These are phyloP conservation scores for Nidularia sp. DNA, from an alignment of 768 basidiomycete genomes.

Conservation along the genomic window DNA sequence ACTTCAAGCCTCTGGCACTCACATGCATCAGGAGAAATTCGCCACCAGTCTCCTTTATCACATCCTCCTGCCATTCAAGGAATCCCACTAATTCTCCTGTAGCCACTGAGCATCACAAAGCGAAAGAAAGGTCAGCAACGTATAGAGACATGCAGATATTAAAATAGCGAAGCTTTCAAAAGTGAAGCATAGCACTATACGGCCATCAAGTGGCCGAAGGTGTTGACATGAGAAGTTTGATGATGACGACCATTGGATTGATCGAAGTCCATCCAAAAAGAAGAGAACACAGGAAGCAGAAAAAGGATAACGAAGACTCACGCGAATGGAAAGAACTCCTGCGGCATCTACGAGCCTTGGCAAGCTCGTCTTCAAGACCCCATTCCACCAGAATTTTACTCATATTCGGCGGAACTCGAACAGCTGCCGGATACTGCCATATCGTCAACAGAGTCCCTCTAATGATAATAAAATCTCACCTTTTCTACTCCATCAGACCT, in stretches of 20 bases:
- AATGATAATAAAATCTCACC: conserved; percentile 13
- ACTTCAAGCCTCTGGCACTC: conserved; percentile 11
- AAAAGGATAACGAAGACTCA: conserved; percentile 14
- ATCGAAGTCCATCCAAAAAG: background rate
- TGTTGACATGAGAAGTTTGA: background rate
- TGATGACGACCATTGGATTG: background rate
- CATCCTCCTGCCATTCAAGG: conserved; percentile 46
- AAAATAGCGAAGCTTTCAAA: too few relatives aligned
- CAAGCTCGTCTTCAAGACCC: conserved; percentile 41
- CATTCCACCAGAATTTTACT: conserved; percentile 46
- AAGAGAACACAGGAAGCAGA: background rate
- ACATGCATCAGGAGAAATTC: conserved; percentile 49
- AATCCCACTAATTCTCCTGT: conserved; percentile 35
- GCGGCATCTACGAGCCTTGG: conserved; percentile 23
- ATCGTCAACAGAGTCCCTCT: too few relatives aligned
- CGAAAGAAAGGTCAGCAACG: too few relatives aligned
- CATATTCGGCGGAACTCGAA: conserved; percentile 50
- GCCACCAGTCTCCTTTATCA: conserved; percentile 43
- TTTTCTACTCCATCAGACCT: conserved; percentile 23
- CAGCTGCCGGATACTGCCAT: conserved; percentile 28
- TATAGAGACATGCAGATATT: too few relatives aligned
- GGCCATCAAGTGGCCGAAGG: too few relatives aligned
- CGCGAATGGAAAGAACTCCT: conserved; percentile 29
- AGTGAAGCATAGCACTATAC: too few relatives aligned
- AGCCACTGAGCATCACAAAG: conserved; percentile 28